Percentiles rank a stretch among this genome's conserved stretches.
phyloP scores from a whole-genome alignment of 306 rosid genomes.

The Ormosia semicastrata region DNA sequence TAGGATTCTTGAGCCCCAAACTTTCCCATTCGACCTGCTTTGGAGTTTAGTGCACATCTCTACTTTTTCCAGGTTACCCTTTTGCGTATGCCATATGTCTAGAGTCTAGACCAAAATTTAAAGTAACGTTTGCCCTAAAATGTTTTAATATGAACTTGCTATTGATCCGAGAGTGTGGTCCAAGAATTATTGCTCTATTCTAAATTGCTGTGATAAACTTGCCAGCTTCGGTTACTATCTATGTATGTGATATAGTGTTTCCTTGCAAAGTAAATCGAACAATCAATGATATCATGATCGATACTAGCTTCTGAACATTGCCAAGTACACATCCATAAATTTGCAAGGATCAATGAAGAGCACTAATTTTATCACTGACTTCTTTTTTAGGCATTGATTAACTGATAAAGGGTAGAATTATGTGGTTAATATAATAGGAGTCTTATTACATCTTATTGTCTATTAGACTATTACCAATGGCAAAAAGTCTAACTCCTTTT shows the following conservation, averaged over 20 bases:
- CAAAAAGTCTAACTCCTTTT: no score
- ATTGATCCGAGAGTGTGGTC: not conserved
- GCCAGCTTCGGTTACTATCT: not conserved
- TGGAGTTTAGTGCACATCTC: constrained; percentile 32
- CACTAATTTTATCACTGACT: not conserved
- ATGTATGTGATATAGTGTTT: not conserved
- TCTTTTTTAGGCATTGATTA: not conserved
- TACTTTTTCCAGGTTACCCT: constrained; percentile 5
- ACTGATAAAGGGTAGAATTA: not conserved
- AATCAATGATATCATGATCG: not conserved
- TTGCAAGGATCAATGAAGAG: not conserved
- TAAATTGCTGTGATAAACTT: not conserved
- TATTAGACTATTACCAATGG: no score
- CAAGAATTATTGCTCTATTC: not conserved
- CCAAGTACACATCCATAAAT: not conserved
- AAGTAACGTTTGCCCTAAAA: not conserved
- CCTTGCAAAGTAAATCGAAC: not conserved
- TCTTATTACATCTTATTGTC: no score
- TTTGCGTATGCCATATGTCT: not conserved
- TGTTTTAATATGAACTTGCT: not conserved
- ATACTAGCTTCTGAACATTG: not conserved
- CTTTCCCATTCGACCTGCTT: constrained; percentile 1
- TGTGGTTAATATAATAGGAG: not conserved
- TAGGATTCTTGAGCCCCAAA: constrained; percentile 62
- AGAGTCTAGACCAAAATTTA: not conserved